Evolutionary conservation across 1,284 basidiomycete genomes (phyloP).

Genomic region (Amylostereum chailletii): DNA sequence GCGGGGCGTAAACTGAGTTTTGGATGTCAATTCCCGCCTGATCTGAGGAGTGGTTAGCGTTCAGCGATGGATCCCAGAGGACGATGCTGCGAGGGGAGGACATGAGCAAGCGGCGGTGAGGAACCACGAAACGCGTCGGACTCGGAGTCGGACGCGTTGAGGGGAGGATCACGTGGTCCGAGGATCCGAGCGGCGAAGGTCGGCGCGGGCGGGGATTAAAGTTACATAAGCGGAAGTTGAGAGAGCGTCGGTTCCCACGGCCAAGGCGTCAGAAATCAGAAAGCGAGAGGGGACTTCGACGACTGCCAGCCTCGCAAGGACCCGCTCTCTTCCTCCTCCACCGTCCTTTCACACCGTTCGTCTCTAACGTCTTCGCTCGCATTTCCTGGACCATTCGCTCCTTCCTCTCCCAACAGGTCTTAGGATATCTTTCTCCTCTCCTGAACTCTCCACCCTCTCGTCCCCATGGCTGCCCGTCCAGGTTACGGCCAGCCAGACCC

Average conservation of each 20-base stretch:
- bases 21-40: slow-evolving; percentile 28
- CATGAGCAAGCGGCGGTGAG: not conserved
- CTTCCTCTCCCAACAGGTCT: slow-evolving; percentile 6
- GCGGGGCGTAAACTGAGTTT: slow-evolving; percentile 20
- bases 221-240: not conserved
- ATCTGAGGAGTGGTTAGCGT: slow-evolving; percentile 18
- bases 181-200: not conserved
- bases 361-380: not conserved
- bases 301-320: not conserved
- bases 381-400: slow-evolving; percentile 8
- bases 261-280: not conserved
- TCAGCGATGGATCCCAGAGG: slow-evolving; percentile 16
- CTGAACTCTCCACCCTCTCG: slow-evolving; percentile 5
- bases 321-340: not conserved
- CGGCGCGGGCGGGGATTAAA: not conserved
- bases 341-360: slow-evolving; percentile 3
- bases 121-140: not conserved
- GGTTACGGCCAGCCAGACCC: slow-evolving; percentile 27
- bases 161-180: not conserved
- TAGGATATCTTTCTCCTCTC: slow-evolving; percentile 5
- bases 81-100: slow-evolving; percentile 13
- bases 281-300: not conserved
- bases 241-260: not conserved
- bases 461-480: slow-evolving; percentile 27
- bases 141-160: not conserved